Evolutionary conservation across 2,329 filamentous ascomycete genomes (phyloP).

Genomic region (Alternaria sp.): DNA sequence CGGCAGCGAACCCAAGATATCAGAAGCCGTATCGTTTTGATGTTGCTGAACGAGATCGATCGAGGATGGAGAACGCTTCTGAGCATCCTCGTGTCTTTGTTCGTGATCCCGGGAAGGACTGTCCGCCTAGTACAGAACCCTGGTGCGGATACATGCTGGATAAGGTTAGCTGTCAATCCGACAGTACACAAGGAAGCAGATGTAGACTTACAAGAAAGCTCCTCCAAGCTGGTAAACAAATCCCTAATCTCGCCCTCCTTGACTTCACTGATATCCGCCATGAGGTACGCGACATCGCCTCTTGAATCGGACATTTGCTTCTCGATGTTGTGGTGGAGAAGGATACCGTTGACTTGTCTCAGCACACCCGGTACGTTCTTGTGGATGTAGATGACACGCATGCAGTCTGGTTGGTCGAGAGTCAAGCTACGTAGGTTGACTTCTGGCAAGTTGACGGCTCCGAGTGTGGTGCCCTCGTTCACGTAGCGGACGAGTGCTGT

Average conservation of each 20-base stretch:
- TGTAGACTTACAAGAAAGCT: slow-evolving; percentile 74
- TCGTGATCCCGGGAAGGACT: neutral
- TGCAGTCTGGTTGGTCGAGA: slow-evolving; percentile 86
- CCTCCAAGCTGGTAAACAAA: slow-evolving; percentile 83
- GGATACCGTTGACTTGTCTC: slow-evolving; percentile 91
- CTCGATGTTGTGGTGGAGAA: slow-evolving; percentile 96
- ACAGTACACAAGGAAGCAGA: neutral
- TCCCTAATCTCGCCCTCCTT: slow-evolving; percentile 82
- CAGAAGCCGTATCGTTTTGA: neutral
- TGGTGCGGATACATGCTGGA: slow-evolving; percentile 55
- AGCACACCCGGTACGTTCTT: slow-evolving; percentile 96
- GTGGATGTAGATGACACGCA: slow-evolving; percentile 95
- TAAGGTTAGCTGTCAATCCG: slow-evolving; percentile 1
- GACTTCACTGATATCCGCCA: slow-evolving; percentile 96
- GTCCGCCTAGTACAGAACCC: slow-evolving; percentile 54
- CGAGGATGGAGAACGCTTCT: neutral
- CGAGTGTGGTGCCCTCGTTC: slow-evolving; percentile 90
- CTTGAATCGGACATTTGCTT: slow-evolving; percentile 98
- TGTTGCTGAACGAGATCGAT: neutral
- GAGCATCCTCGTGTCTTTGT: neutral
- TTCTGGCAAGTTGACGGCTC: slow-evolving; percentile 97
- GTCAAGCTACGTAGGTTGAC: slow-evolving; percentile 89
- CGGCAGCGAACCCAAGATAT: slow-evolving; percentile 10
- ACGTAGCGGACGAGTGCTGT: slow-evolving; percentile 92
- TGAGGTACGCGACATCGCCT: slow-evolving; percentile 93